A percentile compares a stretch with the other conserved stretches of the same genome.
phyloP scores from a whole-genome alignment of 352 stramenopile species.

The Blastocystis sp. region DNA sequence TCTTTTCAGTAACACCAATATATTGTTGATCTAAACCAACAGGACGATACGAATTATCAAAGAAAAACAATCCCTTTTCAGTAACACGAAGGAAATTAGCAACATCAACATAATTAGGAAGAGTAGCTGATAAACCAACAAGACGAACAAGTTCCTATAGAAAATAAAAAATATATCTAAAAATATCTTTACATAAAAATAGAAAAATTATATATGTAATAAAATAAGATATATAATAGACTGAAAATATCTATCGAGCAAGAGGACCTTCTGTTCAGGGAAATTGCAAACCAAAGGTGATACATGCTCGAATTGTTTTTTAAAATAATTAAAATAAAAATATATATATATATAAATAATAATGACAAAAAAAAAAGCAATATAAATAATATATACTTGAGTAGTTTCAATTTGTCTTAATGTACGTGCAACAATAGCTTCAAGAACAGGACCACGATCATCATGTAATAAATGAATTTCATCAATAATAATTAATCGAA shows the following conservation, averaged over 20 bases:
- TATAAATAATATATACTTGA: conserved; percentile 77
- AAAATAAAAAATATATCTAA: background rate
- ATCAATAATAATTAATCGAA: conserved; percentile 95
- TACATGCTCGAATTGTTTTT: conserved; percentile 85
- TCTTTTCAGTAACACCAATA: conserved; percentile 95
- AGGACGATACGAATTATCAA: conserved; percentile 91
- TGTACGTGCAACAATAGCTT: conserved; percentile 83
- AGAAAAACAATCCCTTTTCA: conserved; percentile 93
- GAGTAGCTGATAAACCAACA: conserved; percentile 85
- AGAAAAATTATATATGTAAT: too few relatives aligned
- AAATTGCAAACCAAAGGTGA: too few relatives aligned
- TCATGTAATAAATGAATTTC: conserved; percentile 98
- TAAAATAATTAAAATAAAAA: conserved; percentile 83
- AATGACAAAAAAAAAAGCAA: conserved; percentile 87
- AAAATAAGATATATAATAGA: too few relatives aligned
- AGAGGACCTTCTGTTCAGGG: too few relatives aligned
- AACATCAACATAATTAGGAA: conserved; percentile 98
- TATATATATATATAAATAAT: conserved; percentile 97
- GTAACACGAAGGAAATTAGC: conserved; percentile 89
- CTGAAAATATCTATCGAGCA: too few relatives aligned
- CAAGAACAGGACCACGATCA: conserved; percentile 84
- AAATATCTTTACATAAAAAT: too few relatives aligned
- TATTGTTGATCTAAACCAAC: conserved; percentile 98
- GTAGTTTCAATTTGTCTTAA: conserved; percentile 90
- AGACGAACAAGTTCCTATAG: conserved; percentile 76